Evolutionary conservation across 371 early-diverging fungal species (phyloP).

Genomic region (Mortierella sp.): DNA sequence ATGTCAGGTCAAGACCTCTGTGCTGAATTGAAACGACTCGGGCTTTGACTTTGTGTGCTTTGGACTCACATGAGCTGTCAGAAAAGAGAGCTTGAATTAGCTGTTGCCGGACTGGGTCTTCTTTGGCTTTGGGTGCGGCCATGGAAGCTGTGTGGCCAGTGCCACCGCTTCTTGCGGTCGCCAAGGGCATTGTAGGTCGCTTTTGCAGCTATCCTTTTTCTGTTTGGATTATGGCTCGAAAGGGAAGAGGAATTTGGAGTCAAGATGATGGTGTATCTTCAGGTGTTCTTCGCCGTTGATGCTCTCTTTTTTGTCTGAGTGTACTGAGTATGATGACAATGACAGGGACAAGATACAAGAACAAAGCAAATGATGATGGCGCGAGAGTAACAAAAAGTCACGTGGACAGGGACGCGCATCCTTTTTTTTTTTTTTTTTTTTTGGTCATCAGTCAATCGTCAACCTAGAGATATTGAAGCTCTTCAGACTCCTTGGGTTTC

Average conservation of each 20-base stretch:
- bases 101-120: conserved; percentile 54
- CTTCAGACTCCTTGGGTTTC: neutral
- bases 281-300: neutral
- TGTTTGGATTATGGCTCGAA: neutral
- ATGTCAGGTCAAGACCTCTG: neutral
- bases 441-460: too few relatives aligned
- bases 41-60: too few relatives aligned
- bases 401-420: too few relatives aligned
- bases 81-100: conserved; percentile 46
- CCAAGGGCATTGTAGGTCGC: conserved; percentile 12
- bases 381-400: neutral
- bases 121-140: conserved; percentile 34
- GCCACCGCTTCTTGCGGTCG: conserved; percentile 23
- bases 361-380: neutral
- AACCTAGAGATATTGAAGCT: neutral
- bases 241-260: neutral
- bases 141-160: conserved; percentile 17
- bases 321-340: neutral
- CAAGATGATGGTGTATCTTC: too few relatives aligned
- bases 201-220: too few relatives aligned
- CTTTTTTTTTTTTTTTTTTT: too few relatives aligned
- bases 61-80: conserved; percentile 46
- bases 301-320: neutral
- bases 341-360: neutral
- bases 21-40: too few relatives aligned